Conservation (phyloP, 805 yeast genomes). For the Cyberlindnera meyerae region DNA sequence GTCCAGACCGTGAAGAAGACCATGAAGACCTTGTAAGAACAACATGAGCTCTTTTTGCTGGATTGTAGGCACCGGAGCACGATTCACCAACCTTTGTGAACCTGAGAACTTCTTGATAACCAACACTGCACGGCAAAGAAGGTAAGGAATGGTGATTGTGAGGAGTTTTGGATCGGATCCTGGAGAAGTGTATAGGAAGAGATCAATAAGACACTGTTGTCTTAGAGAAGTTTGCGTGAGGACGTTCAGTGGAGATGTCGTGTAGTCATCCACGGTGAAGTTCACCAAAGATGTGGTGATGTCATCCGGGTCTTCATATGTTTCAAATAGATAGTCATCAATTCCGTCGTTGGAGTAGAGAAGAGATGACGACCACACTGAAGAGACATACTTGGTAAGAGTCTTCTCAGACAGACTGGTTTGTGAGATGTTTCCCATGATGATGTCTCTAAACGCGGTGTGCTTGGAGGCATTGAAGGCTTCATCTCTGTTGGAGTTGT, state of each 20-base stretch:
- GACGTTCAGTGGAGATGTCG: slow-evolving; percentile 46
- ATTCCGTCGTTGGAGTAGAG: slow-evolving; percentile 52
- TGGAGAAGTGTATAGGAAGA: slow-evolving; percentile 36
- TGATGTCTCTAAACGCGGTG: slow-evolving; percentile 32
- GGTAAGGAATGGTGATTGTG: slow-evolving; percentile 37
- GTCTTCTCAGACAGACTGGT: slow-evolving; percentile 26
- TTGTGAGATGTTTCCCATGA: slow-evolving; percentile 38
- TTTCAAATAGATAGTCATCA: slow-evolving; percentile 36
- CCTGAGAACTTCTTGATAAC: slow-evolving; percentile 59
- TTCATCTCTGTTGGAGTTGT: slow-evolving; percentile 36
- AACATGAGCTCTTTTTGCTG: slow-evolving; percentile 58
- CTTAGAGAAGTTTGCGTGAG: slow-evolving; percentile 46
- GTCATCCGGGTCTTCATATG: slow-evolving; percentile 28
- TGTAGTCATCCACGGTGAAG: slow-evolving; percentile 44
- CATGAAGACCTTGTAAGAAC: slow-evolving; percentile 40
- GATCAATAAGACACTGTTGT: slow-evolving; percentile 49
- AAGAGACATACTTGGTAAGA: slow-evolving; percentile 40
- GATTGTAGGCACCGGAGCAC: slow-evolving; percentile 60
- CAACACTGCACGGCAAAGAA: slow-evolving; percentile 55
- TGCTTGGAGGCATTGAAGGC: slow-evolving; percentile 25
- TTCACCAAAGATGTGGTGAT: slow-evolving; percentile 34
- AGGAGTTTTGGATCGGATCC: slow-evolving; percentile 22
- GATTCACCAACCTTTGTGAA: slow-evolving; percentile 53
- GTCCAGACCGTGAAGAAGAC: slow-evolving; percentile 19
- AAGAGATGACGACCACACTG: slow-evolving; percentile 56